phyloP scores from a whole-genome alignment of 164 flowering plant genomes.

The Buxus sempervirens region DNA sequence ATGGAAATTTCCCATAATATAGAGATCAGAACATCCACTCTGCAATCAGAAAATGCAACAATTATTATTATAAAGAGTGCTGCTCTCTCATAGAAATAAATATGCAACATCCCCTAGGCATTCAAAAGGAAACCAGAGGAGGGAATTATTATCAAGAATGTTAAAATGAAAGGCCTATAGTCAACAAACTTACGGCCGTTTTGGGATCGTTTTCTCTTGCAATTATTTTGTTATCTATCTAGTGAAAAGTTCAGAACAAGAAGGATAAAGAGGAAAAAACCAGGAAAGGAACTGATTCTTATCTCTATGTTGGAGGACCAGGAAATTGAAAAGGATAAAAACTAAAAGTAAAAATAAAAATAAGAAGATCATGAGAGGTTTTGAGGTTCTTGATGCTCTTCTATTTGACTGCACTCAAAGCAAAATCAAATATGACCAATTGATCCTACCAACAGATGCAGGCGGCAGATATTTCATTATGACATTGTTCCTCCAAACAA shows the following conservation, averaged over 20 bases:
- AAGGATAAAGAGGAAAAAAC: no score
- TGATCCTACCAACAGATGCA: not conserved
- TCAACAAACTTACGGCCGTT: no score
- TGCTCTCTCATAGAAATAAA: not conserved
- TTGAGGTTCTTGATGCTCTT: not conserved
- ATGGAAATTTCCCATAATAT: constrained; percentile 81
- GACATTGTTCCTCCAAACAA: not conserved
- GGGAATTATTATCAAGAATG: no score
- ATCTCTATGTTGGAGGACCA: no score
- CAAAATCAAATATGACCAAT: not conserved
- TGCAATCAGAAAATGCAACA: not conserved
- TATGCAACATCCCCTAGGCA: not conserved
- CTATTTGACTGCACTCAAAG: not conserved
- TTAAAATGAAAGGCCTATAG: no score
- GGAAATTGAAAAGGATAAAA: no score
- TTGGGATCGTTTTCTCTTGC: no score
- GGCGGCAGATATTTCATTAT: not conserved
- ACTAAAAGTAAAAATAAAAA: no score
- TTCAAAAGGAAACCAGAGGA: no score
- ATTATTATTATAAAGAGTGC: not conserved
- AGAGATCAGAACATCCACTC: not conserved
- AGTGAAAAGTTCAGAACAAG: no score
- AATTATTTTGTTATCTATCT: no score
- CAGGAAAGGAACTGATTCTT: no score
- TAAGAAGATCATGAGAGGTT: not conserved